Conservation (phyloP, 345 rosid species). For the Sisymbrium irio region DNA sequence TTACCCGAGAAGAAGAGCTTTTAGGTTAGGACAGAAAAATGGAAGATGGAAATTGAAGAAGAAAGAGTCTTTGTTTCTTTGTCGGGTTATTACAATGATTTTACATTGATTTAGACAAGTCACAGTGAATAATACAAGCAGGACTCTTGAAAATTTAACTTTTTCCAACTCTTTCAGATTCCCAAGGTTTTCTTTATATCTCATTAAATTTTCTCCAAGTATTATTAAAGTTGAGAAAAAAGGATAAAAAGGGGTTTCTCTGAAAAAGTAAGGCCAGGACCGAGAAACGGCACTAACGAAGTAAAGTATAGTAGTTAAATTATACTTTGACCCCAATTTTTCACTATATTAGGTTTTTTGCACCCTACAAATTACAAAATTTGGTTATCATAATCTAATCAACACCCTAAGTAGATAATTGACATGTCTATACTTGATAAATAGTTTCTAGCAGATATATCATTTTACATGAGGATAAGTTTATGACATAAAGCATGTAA, state of each 20-base stretch:
- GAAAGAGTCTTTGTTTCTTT: background rate
- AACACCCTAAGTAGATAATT: too few relatives aligned
- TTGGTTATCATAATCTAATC: too few relatives aligned
- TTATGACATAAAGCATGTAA: background rate
- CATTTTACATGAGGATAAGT: background rate
- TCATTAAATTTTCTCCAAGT: background rate
- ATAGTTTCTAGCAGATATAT: background rate
- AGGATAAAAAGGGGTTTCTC: background rate
- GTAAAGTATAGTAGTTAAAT: background rate
- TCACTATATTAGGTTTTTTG: background rate
- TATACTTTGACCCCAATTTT: background rate
- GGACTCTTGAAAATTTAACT: too few relatives aligned
- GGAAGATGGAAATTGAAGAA: background rate
- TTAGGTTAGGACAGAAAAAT: background rate
- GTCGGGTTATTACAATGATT: background rate
- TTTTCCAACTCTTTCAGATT: background rate
- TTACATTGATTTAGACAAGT: slow-evolving; percentile 9
- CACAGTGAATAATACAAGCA: background rate
- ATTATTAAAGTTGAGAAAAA: background rate
- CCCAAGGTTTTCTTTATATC: background rate
- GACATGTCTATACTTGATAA: too few relatives aligned
- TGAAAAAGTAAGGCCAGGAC: background rate
- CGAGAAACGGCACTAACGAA: background rate
- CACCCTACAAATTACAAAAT: background rate
- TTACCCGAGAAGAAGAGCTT: background rate